Evolutionary conservation across 768 basidiomycete species (phyloP), one percentile per base, ranked within the genome.

Genomic region (Tulasnella sp.): DNA sequence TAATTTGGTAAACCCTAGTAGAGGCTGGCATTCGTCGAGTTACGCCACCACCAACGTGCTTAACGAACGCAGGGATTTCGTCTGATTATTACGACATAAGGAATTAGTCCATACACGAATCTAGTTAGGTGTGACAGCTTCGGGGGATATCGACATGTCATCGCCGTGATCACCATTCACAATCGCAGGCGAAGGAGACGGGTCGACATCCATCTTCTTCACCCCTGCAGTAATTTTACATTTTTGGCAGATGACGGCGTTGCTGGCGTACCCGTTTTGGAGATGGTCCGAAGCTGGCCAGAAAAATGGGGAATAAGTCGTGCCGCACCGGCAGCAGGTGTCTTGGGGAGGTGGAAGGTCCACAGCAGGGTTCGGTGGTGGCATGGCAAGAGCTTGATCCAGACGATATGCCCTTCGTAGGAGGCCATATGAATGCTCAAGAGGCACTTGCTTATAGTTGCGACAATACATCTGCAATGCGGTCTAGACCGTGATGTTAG

Each of bases 401-500:
- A 98, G 85, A 22, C 94, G 89, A 22, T 89, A 89, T 9, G 96
- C 96, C 83, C 96, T 96, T 71, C 97, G 92, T 34, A 97, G 87
- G 7, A 96, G 87, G 1, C 90, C 92, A 81, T 97, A 94, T 1
- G 93, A 90, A 79, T 92, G 90, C 29, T 80, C 85, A 2, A 90
- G 84, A 0, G 86, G 85, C 8, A 91, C 90, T 80, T 91, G 91
- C 82, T 99, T 99, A 86, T 95, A 96, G 14, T 88, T 86, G 77
- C 88, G 88, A 73, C 91, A 91, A 82, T 93, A 99, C 15, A 93
- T 89, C 83, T 97, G 94, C 25, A 98, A 86, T 0, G 94, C 93
- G 12, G 94, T 94, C 96, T 97, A 79, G 11, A n/a, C 4, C 25
- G 11, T 37, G 34, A 52, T 22, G 52, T 29, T 31, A 38, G n/a